A percentile compares a stretch with the other conserved stretches of the same genome.
phyloP scores from a whole-genome alignment of 331 rosid species.

The Cydonia oblonga region DNA sequence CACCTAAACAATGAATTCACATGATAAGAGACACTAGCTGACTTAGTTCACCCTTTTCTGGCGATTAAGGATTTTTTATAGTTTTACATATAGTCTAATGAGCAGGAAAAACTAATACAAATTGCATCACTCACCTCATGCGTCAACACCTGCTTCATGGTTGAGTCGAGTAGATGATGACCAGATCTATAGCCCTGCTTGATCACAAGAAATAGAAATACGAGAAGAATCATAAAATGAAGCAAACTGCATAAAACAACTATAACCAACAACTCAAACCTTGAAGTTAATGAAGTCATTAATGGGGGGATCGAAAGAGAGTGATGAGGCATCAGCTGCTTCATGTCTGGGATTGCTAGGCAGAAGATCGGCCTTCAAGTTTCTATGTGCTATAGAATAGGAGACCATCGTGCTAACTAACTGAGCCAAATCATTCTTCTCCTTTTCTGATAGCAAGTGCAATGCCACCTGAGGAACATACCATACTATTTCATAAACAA shows the following conservation, averaged over 20 bases:
- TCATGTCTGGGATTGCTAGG: constrained; percentile 36
- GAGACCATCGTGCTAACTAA: constrained; percentile 76
- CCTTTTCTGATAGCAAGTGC: constrained; percentile 62
- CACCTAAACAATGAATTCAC: not conserved
- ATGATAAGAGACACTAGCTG: not conserved
- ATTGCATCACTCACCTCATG: constrained; percentile 61
- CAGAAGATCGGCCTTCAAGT: constrained; percentile 30
- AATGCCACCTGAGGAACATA: constrained; percentile 45
- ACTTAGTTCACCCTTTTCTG: not conserved
- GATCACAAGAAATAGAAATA: constrained; percentile 12
- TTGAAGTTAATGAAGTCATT: constrained; percentile 51
- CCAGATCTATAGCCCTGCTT: constrained; percentile 63
- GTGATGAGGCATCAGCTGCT: constrained; percentile 32
- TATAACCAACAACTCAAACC: constrained; percentile 39
- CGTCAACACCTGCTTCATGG: constrained; percentile 76
- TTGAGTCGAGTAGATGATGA: constrained; percentile 48
- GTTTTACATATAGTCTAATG: not conserved
- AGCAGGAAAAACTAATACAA: not conserved
- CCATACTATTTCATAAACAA: not conserved
- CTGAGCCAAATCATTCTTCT: constrained; percentile 62
- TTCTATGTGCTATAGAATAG: constrained; percentile 56
- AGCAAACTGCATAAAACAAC: constrained; percentile 8
- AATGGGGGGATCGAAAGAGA: constrained; percentile 71
- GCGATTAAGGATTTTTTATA: not conserved
- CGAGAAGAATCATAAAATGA: constrained; percentile 4